phyloP scores from a whole-genome alignment of 2,329 filamentous ascomycete species.

The Drechslerella coelobrocha region DNA sequence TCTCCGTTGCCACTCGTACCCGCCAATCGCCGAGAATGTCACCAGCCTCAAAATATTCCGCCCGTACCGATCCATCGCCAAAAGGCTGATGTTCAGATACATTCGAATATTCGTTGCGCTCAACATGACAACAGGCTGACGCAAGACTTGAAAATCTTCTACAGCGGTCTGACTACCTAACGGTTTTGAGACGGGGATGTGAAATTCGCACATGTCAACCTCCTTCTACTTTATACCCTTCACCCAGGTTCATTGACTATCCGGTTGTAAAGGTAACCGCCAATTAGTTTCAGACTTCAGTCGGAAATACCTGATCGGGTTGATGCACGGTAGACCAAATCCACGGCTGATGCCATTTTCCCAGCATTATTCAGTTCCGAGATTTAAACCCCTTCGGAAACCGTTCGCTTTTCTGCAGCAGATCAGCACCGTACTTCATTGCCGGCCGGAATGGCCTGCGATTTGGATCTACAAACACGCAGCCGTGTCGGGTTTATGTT shows the following conservation, averaged over 20 bases:
- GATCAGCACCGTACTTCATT: not conserved
- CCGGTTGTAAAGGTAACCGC: slow-evolving; percentile 24
- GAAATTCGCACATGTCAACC: slow-evolving; percentile 15
- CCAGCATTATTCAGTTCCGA: not conserved
- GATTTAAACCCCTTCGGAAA: not conserved
- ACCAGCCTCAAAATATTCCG: slow-evolving; percentile 19
- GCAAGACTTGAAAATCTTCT: slow-evolving; percentile 18
- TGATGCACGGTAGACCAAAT: not conserved
- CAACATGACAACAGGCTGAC: slow-evolving; percentile 40
- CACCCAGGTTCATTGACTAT: slow-evolving; percentile 12
- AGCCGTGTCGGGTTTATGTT: slow-evolving; percentile 28
- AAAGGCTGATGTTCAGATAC: not conserved
- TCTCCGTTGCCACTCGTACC: slow-evolving; percentile 34
- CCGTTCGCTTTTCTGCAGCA: too few relatives aligned
- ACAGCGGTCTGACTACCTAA: slow-evolving; percentile 8
- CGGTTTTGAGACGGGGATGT: slow-evolving; percentile 15
- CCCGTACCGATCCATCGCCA: slow-evolving; percentile 9
- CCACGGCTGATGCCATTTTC: not conserved
- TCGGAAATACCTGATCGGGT: slow-evolving; percentile 20
- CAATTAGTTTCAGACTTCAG: not conserved
- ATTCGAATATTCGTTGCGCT: slow-evolving; percentile 6
- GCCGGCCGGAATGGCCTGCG: not conserved
- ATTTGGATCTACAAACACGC: slow-evolving; percentile 4
- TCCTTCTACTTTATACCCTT: slow-evolving; percentile 37
- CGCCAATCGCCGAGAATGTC: slow-evolving; percentile 14